These are phyloP conservation scores for Russula ochroleuca DNA, from an alignment of 768 basidiomycete genomes.

Conservation along the genomic window DNA sequence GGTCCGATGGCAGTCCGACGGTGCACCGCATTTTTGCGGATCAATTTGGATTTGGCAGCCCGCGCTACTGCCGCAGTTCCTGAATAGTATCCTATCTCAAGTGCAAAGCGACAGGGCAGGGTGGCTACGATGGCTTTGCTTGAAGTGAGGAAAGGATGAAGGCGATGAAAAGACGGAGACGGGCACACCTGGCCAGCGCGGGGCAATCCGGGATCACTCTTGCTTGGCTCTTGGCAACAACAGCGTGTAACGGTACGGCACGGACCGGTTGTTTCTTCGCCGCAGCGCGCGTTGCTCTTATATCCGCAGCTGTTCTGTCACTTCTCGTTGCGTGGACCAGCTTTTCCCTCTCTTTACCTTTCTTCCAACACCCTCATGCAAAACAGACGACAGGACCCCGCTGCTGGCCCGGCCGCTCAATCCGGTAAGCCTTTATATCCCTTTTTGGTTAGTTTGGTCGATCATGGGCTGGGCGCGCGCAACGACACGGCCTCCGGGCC, in stretches of 20 bases:
- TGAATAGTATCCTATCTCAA: neutral
- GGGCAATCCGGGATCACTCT: no score
- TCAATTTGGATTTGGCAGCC: neutral
- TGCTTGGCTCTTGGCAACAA: no score
- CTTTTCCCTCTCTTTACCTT: neutral
- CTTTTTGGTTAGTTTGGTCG: neutral
- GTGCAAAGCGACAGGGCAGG: neutral
- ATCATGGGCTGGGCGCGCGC: neutral
- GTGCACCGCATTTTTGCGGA: neutral
- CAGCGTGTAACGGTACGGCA: no score
- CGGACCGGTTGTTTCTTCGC: neutral
- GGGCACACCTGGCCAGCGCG: no score
- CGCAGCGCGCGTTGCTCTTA: no score
- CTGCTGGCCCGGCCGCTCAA: neutral
- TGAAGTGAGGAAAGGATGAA: neutral
- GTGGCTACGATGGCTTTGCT: neutral
- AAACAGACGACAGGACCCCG: slow-evolving; percentile 3
- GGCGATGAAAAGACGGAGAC: no score
- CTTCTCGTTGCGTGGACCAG: neutral
- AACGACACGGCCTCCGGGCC: neutral
- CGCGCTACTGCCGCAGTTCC: neutral
- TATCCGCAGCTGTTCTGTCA: no score
- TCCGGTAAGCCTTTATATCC: neutral
- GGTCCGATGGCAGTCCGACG: neutral
- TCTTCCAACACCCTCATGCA: neutral